These are phyloP conservation scores for Rhizopogon salebrosus DNA, from an alignment of 768 basidiomycete genomes.

Conservation along the genomic window DNA sequence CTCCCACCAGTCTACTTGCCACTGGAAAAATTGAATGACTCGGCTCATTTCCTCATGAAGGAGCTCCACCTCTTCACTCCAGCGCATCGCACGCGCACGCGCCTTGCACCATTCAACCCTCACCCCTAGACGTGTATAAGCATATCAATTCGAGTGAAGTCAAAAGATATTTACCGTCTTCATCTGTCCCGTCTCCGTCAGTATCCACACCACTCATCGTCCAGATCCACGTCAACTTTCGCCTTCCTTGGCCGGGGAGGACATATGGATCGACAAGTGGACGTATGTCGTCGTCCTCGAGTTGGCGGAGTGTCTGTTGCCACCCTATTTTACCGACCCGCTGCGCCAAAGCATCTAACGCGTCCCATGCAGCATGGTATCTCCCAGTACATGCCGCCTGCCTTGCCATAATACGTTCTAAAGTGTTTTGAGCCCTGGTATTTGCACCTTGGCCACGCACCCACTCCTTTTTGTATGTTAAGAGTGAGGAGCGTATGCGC, in stretches of 20 bases:
- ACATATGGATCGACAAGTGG: no score
- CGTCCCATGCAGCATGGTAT: constrained; percentile 5
- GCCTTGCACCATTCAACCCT: constrained; percentile 7
- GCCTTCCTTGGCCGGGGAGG: no score
- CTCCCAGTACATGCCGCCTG: not conserved
- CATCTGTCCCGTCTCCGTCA: not conserved
- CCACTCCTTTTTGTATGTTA: constrained; percentile 11
- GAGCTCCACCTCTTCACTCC: not conserved
- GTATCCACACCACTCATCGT: not conserved
- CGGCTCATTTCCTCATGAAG: not conserved
- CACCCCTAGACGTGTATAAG: constrained; percentile 10
- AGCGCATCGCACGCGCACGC: not conserved
- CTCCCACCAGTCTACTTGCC: not conserved
- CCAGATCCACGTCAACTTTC: constrained; percentile 7
- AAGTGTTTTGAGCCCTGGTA: constrained; percentile 2
- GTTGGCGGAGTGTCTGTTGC: no score
- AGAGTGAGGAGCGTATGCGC: not conserved
- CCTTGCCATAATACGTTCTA: constrained; percentile 5
- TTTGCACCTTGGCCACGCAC: constrained; percentile 8
- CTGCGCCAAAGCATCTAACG: not conserved
- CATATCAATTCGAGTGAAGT: not conserved
- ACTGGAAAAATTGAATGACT: not conserved
- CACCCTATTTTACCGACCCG: no score
- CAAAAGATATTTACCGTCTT: not conserved
- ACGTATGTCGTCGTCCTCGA: no score